Evolutionary conservation across 2,329 filamentous ascomycete species (phyloP), one percentile per base, ranked within the genome.

Genomic region (Alternaria postmessia): DNA sequence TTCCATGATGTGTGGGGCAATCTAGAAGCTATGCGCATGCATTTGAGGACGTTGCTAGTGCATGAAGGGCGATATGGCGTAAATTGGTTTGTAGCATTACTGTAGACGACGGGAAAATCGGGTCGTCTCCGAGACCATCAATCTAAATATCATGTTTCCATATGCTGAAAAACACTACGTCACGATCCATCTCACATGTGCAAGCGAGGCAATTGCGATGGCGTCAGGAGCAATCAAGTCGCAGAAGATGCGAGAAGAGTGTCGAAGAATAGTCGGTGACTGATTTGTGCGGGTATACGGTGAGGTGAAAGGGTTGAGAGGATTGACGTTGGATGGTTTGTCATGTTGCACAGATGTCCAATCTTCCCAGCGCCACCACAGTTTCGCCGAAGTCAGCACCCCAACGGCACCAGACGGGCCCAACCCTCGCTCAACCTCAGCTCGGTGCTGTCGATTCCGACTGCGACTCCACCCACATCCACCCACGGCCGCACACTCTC

Each of bases 341-440:
- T 51, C 54, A 51, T 38, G 12, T 24, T 38, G 46, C 38, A 24
- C 26, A 57, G 26, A 47, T 26, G 46, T 24, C 24, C 24, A 20
- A 58, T 41, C 43, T 41, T 57, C 30, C 30, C 51, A 60, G 65
- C 58, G 63, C 62, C 59, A 59, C 64, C 16, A 48, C 46, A 60
- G 47, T 55, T 59, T 62, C 61, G 60, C 63, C 65, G 53, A 61
- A 57, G 49, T 58, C 53, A 56, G 32, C 57, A 59, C 48, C 47
- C 58, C 51, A 39, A 55, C 22, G 38, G 48, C 56, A 63, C 42
- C 26, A 43, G 20, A 49, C 32, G 46, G 46, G 46, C 32, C 46
- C 46, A 38, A 49, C 46, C 46, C 20, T 49, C 20, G n/a, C 18
- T 22, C 38, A 24, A 41, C 39, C 52, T 48, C 48, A 51, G 41